These are phyloP conservation scores for Peronospora tabacina DNA, from an alignment of 352 stramenopile species.

Conservation along the genomic window DNA sequence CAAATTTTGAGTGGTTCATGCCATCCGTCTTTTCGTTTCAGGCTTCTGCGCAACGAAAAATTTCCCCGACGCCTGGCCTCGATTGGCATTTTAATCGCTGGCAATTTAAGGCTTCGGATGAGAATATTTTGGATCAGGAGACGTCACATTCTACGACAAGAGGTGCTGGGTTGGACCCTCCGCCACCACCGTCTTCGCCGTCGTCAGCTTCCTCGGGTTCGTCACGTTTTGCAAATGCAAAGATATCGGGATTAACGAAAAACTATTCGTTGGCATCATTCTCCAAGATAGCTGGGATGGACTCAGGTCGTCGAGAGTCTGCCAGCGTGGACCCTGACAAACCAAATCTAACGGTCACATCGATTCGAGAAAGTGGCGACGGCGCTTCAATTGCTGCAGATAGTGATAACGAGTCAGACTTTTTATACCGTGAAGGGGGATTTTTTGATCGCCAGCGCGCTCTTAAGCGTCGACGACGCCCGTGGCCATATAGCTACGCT, in stretches of 20 bases:
- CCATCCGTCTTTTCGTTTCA: slow-evolving; percentile 69
- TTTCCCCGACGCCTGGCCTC: slow-evolving; percentile 43
- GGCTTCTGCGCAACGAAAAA: slow-evolving; percentile 43
- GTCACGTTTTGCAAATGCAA: slow-evolving; percentile 25
- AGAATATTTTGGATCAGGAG: slow-evolving; percentile 14
- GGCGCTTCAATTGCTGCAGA: slow-evolving; percentile 10
- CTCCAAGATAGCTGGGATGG: slow-evolving; percentile 40
- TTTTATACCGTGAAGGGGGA: slow-evolving; percentile 67
- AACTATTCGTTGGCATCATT: slow-evolving; percentile 59
- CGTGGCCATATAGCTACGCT: slow-evolving; percentile 54
- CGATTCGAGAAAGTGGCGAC: slow-evolving; percentile 22
- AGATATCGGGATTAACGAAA: slow-evolving; percentile 24
- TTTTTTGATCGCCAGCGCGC: slow-evolving; percentile 73
- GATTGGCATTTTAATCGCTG: slow-evolving; percentile 79
- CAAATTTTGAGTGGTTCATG: slow-evolving; percentile 70
- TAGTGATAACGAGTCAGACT: slow-evolving; percentile 43
- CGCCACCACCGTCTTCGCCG: slow-evolving; percentile 21
- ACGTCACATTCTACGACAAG: slow-evolving; percentile 5
- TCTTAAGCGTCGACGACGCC: slow-evolving; percentile 45
- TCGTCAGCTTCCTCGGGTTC: slow-evolving; percentile 29
- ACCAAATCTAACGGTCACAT: slow-evolving; percentile 9
- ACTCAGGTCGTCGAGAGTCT: slow-evolving; percentile 12
- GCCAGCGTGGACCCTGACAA: slow-evolving; percentile 16
- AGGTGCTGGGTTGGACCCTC: slow-evolving; percentile 15
- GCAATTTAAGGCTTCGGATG: slow-evolving; percentile 30